Conservation (phyloP, 306 rosid species). For the Alnus rubra region DNA sequence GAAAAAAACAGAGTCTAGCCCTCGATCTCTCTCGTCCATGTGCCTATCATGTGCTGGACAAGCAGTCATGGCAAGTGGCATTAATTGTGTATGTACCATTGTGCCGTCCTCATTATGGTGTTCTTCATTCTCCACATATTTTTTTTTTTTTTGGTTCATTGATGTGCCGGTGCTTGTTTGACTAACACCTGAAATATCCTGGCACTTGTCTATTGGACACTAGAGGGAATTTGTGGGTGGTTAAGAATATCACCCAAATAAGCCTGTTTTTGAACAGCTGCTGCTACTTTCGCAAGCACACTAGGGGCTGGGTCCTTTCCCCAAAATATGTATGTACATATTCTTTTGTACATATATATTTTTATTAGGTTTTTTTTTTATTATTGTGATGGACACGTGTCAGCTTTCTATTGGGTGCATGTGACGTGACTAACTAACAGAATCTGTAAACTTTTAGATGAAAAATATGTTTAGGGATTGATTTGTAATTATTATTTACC, state of each 20-base stretch:
- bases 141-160: too few relatives aligned
- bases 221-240: background rate
- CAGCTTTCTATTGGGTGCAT: too few relatives aligned
- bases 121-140: background rate
- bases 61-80: constrained; percentile 21
- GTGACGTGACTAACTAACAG: too few relatives aligned
- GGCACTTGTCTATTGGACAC: background rate
- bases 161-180: background rate
- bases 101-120: constrained; percentile 7
- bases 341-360: too few relatives aligned
- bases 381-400: too few relatives aligned
- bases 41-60: constrained; percentile 25
- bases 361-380: too few relatives aligned
- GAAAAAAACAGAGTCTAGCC: background rate
- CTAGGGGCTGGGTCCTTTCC: too few relatives aligned
- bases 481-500: too few relatives aligned
- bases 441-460: too few relatives aligned
- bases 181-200: background rate
- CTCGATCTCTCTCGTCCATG: constrained; percentile 12
- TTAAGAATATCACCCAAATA: background rate
- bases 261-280: background rate
- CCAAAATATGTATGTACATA: too few relatives aligned
- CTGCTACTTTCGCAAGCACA: background rate
- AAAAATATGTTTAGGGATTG: too few relatives aligned
- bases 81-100: background rate